These are phyloP conservation scores for Dendrostoma leiphaemia DNA, from an alignment of 2,329 filamentous ascomycete species.

Conservation along the genomic window DNA sequence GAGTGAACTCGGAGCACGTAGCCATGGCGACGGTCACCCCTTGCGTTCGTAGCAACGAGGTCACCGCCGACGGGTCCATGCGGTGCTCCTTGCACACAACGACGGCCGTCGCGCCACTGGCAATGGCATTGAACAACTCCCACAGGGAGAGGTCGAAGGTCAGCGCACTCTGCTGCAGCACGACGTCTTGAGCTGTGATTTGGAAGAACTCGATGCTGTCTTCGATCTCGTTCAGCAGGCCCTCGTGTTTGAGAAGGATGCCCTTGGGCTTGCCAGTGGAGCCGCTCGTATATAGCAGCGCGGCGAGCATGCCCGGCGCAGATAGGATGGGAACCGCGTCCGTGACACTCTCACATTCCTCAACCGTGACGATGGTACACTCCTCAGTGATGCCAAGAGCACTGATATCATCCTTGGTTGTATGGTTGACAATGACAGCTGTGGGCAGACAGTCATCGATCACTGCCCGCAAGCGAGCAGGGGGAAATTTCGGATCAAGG, in stretches of 20 bases:
- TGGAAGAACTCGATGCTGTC: conserved; percentile 18
- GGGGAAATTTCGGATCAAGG: no score
- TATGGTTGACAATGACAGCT: no score
- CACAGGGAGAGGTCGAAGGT: conserved; percentile 39
- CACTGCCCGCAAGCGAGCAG: no score
- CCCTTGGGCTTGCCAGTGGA: conserved; percentile 39
- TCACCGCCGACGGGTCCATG: conserved; percentile 31
- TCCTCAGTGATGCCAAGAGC: no score
- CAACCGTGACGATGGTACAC: background rate
- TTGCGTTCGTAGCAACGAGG: conserved; percentile 29
- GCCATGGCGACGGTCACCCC: conserved; percentile 35
- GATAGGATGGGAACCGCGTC: no score
- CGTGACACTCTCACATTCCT: no score
- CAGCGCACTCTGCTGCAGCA: conserved; percentile 34
- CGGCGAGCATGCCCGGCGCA: conserved; percentile 10
- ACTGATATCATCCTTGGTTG: no score
- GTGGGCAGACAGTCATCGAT: no score
- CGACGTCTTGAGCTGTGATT: conserved; percentile 25
- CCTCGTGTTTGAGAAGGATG: conserved; percentile 31
- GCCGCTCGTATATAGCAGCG: conserved; percentile 34
- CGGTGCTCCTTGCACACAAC: conserved; percentile 27
- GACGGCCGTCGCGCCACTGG: conserved; percentile 27
- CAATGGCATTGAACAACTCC: conserved; percentile 29
- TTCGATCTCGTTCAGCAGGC: conserved; percentile 29
- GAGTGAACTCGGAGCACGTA: conserved; percentile 37